Evolutionary conservation across 2,329 filamentous ascomycete genomes (phyloP), one percentile per base, ranked within the genome.

Genomic region (Trichoderma sp.): DNA sequence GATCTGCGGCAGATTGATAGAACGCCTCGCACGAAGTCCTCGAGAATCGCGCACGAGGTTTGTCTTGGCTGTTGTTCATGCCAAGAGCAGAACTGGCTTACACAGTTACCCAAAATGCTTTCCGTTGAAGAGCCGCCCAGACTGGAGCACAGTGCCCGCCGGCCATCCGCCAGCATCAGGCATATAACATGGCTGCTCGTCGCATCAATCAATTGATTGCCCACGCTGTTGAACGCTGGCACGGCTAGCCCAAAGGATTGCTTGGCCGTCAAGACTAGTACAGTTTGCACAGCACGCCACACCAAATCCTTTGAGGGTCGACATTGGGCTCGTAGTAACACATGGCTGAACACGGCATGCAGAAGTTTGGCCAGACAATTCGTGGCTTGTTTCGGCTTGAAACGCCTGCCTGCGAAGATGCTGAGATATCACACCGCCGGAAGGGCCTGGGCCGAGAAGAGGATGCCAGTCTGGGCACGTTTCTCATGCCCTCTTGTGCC

Each of bases 381-480:
- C 27, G 59, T 64, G 27, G 29, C 38, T 64, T 64, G 69, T 63
- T 64, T 64, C 59, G 59, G 38, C 59, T 33, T 72, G 69, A 72
- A 72, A 72, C 69, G 69, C 56, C 16, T 63, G 38, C n/a, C 68
- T 50, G 69, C 69, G 27, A 71, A 71, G 35, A 62, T 71, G 24
- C 68, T 29, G 35, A 53, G 59, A 63, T 64, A 62, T 72, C 69
- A 72, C 69, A 72, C 69, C 69, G 69, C 69, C 69, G 24, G 50
- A 53, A 35, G 31, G 69, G 14, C 59, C 33, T 53, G 6, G 21
- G 29, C 56, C 38, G 41, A 53, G 50, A 60, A 31, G 27, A 35
- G n/a, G 59, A 50, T 21, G 27, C 59, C 27, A 33, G 9, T 6
- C 11, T 35, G 3, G 33, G 50, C 35, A 27, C 14, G 8, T 18